These are phyloP conservation scores for Phaeosphaeriaceae sp. DNA, from an alignment of 2,329 filamentous ascomycete genomes.

Conservation along the genomic window DNA sequence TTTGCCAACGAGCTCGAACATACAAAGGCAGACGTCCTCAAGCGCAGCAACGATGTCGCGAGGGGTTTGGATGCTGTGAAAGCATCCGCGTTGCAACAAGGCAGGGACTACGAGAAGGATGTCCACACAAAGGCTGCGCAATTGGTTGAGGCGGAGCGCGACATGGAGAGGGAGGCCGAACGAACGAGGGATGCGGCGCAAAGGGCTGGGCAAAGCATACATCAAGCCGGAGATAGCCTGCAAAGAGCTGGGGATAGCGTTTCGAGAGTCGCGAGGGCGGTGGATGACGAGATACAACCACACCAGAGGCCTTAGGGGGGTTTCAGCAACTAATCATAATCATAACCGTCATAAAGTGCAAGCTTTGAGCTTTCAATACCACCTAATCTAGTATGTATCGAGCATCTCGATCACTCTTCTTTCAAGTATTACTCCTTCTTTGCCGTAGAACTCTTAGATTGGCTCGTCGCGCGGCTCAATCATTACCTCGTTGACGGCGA, in stretches of 20 bases:
- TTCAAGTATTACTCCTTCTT: background rate
- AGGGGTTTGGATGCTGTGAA: constrained; percentile 9
- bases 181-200: constrained; percentile 7
- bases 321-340: background rate
- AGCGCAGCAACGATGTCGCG: constrained; percentile 9
- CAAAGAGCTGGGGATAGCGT: constrained; percentile 18
- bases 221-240: constrained; percentile 10
- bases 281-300: constrained; percentile 16
- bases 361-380: background rate
- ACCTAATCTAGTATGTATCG: background rate
- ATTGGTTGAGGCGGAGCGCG: constrained; percentile 11
- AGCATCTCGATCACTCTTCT: background rate
- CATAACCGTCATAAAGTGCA: background rate
- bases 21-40: constrained; percentile 3
- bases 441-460: constrained; percentile 21
- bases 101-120: constrained; percentile 10
- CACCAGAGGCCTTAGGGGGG: background rate
- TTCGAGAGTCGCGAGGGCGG: constrained; percentile 14
- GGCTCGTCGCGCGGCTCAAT: constrained; percentile 58
- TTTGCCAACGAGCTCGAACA: constrained; percentile 5
- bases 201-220: constrained; percentile 10
- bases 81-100: constrained; percentile 7
- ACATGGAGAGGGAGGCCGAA: constrained; percentile 12
- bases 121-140: constrained; percentile 4
- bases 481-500: constrained; percentile 80